Base-by-base conservation (phyloP, 23 red algal genomes). In the Gracilaria gracilis region DNA sequence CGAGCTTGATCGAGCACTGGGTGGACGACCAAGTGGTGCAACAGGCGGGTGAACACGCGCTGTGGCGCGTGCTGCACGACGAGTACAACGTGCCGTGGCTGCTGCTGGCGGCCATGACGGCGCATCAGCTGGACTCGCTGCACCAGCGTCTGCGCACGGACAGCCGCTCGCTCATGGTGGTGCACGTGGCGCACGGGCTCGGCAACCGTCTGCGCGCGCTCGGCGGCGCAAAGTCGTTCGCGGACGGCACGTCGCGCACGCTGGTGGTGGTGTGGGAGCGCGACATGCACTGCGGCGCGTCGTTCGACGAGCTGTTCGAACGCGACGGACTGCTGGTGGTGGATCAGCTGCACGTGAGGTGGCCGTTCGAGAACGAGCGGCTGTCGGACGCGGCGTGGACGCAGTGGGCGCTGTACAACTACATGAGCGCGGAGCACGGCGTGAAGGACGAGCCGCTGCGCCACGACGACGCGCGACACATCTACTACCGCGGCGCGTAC, bases 401-500 rank as follows among this genome's bases (percentile, higher is more conserved):
- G 74, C n/a, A 33, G 16, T 90, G 86, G 86, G 50, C 17, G 13
- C 20, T 48, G 34, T 95, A 90, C 93, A 95, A 89, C 42, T 88
- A 95, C 86, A 88, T 88, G 83, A 46, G 49, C 25, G 62, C 29
- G 20, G 93, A 88, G 31, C 75, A 70, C 23, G 73, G 67, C 6
- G 40, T 21, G 14, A 95, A 95, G 48, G 93, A 80, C 66, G 85
- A 80, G 62, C 42, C 47, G 24, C 9, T 95, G 29, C 0, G 24
- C 15, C 0, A 35, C 15, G 77, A 79, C 55, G 40, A 25, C 35
- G 29, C 12, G 53, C 27, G n/a, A 9, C 82, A 95, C 29, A 28
- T 95, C 9, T 95, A 95, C 81, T 75, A 85, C 55, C 76, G 79
- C 42, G 80, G 78, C 16, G 93, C 93, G 37, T 95, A 95, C 67